These are phyloP conservation scores for Pseudopyrenochaeta lycopersici DNA, from an alignment of 2,329 filamentous ascomycete species.

Conservation along the genomic window DNA sequence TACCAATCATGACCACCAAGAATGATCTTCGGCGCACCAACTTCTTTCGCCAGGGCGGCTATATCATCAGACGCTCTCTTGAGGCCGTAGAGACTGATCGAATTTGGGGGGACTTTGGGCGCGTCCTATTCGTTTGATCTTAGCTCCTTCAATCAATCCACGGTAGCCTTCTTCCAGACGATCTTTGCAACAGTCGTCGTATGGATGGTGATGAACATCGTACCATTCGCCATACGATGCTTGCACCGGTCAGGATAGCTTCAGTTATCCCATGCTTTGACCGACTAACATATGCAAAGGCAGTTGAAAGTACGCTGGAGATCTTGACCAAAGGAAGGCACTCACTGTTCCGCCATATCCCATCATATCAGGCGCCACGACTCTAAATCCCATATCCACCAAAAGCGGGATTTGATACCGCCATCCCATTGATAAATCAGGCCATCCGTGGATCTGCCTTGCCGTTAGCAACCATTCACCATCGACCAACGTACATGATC, in stretches of 20 bases:
- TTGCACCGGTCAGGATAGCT: too few species aligned
- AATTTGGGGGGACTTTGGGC: slow-evolving; percentile 66
- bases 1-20: slow-evolving; percentile 90
- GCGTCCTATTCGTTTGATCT: slow-evolving; percentile 47
- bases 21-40: slow-evolving; percentile 69
- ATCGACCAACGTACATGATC: not conserved
- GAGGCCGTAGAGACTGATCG: slow-evolving; percentile 70
- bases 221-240: too few species aligned
- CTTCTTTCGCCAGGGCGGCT: slow-evolving; percentile 71
- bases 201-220: not conserved
- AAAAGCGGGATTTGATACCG: slow-evolving; percentile 86
- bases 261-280: too few species aligned
- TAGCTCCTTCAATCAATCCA: slow-evolving; percentile 12
- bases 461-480: not conserved
- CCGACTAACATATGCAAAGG: too few species aligned
- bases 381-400: slow-evolving; percentile 74
- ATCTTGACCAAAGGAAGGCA: not conserved
- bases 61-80: slow-evolving; percentile 78
- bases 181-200: not conserved
- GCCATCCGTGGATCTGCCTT: slow-evolving; percentile 76
- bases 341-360: slow-evolving; percentile 81
- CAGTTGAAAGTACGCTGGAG: not conserved
- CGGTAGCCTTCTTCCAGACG: not conserved
- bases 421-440: slow-evolving; percentile 86
- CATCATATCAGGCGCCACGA: slow-evolving; percentile 85